A percentile compares a stretch with the other conserved stretches of the same genome.
Conservation (phyloP, 2,329 filamentous ascomycete genomes). For the Coniochaeta hoffmannii region DNA sequence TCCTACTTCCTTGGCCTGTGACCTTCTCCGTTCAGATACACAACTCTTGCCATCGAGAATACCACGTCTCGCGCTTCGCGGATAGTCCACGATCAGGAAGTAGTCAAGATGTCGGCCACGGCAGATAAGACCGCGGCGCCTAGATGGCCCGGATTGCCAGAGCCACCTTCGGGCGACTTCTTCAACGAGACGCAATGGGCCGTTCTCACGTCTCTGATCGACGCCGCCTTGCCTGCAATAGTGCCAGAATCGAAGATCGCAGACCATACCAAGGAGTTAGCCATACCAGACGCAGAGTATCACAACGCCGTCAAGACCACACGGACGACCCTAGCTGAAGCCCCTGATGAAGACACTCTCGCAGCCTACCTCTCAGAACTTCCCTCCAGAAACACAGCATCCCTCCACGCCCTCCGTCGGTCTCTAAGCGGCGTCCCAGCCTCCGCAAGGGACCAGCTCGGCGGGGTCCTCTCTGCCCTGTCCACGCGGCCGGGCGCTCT, state of each 20-base stretch:
- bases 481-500: conserved; percentile 53
- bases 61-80: not conserved
- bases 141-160: conserved; percentile 15
- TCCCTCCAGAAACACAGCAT: conserved; percentile 42
- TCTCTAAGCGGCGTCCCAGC: conserved; percentile 28
- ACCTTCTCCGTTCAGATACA: not conserved
- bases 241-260: conserved; percentile 29
- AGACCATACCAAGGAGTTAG: conserved; percentile 33
- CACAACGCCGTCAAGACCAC: conserved; percentile 33
- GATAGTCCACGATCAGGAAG: not conserved
- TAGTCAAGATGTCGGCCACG: conserved; percentile 3
- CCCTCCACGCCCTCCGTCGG: conserved; percentile 41
- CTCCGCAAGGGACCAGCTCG: conserved; percentile 26
- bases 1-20: not conserved
- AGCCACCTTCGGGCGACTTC: conserved; percentile 22
- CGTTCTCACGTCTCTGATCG: conserved; percentile 45
- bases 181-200: conserved; percentile 45
- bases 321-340: conserved; percentile 24
- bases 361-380: conserved; percentile 45
- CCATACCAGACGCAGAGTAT: conserved; percentile 42
- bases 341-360: conserved; percentile 35
- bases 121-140: conserved; percentile 6
- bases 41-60: not conserved
- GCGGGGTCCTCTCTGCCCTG: conserved; percentile 29
- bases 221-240: conserved; percentile 55